Conservation (phyloP, 495 filamentous ascomycete species). For the Podospora australis region DNA sequence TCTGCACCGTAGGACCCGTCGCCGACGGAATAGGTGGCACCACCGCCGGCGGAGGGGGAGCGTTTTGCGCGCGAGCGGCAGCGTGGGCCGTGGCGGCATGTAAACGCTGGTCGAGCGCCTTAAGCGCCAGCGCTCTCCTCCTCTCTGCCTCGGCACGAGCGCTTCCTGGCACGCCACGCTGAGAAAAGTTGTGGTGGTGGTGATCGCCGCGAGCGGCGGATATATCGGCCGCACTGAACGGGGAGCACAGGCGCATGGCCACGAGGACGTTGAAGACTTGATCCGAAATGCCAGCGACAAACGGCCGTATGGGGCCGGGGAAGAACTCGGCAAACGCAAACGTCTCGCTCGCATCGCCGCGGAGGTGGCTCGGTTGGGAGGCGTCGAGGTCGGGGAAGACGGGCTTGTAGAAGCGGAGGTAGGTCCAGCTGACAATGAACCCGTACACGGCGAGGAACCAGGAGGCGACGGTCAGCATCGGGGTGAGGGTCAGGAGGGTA, state of each 20-base stretch:
- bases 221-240: conserved; percentile 81
- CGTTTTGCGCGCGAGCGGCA: conserved; percentile 32
- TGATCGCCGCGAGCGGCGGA: conserved; percentile 56
- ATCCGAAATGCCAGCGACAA: conserved; percentile 66
- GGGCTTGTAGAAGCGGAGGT: conserved; percentile 88
- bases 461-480: conserved; percentile 80
- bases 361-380: conserved; percentile 56
- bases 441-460: conserved; percentile 74
- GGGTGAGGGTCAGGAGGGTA: conserved; percentile 66
- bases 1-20: conserved; percentile 41
- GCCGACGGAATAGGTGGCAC: conserved; percentile 33
- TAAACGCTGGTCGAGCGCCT: conserved; percentile 84
- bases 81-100: conserved; percentile 65
- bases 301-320: conserved; percentile 75
- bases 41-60: conserved; percentile 31
- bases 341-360: conserved; percentile 90
- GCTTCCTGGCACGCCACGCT: conserved; percentile 61
- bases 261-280: conserved; percentile 70
- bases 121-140: conserved; percentile 79
- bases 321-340: conserved; percentile 95
- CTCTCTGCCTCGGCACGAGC: conserved; percentile 86
- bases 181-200: conserved; percentile 28
- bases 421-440: conserved; percentile 86
- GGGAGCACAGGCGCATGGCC: conserved; percentile 66
- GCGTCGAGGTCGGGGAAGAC: conserved; percentile 55